A percentile compares a stretch with the other conserved stretches of the same genome.
Evolutionary conservation across 2,329 filamentous ascomycete species (phyloP).

Genomic region (Rachicladosporium sp.): DNA sequence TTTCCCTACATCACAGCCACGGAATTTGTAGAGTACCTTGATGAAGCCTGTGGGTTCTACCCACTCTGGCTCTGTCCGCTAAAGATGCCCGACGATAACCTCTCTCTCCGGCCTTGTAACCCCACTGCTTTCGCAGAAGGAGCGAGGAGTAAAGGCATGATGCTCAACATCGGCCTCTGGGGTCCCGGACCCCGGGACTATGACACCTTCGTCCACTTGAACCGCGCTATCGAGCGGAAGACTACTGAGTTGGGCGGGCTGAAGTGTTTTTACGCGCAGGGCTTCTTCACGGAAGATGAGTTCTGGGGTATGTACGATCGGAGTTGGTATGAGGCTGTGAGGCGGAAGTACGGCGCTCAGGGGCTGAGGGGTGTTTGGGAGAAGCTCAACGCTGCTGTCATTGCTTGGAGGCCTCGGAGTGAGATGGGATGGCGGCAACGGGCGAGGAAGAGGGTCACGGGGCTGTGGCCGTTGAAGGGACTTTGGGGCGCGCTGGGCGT

Average conservation of each 20-base stretch:
- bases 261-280: constrained; percentile 60
- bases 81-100: constrained; percentile 10
- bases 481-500: constrained; percentile 27
- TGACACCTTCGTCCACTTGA: constrained; percentile 39
- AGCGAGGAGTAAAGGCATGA: constrained; percentile 6
- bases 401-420: background rate
- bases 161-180: constrained; percentile 57
- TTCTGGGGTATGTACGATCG: constrained; percentile 56
- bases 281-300: constrained; percentile 54
- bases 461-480: constrained; percentile 26
- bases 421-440: constrained; percentile 3
- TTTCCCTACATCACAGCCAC: constrained; percentile 42
- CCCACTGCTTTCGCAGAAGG: constrained; percentile 12
- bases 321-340: constrained; percentile 45
- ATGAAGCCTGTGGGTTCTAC: constrained; percentile 37
- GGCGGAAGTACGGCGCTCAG: constrained; percentile 46
- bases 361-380: constrained; percentile 54
- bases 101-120: constrained; percentile 10
- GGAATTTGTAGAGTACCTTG: constrained; percentile 42
- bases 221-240: constrained; percentile 48
- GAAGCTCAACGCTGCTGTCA: constrained; percentile 45
- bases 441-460: constrained; percentile 3
- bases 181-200: constrained; percentile 43
- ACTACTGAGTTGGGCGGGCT: constrained; percentile 49
- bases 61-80: constrained; percentile 50